Percentiles rank a stretch among this genome's conserved stretches.
Conservation (phyloP, 345 rosid genomes). For the Citrus inodora region DNA sequence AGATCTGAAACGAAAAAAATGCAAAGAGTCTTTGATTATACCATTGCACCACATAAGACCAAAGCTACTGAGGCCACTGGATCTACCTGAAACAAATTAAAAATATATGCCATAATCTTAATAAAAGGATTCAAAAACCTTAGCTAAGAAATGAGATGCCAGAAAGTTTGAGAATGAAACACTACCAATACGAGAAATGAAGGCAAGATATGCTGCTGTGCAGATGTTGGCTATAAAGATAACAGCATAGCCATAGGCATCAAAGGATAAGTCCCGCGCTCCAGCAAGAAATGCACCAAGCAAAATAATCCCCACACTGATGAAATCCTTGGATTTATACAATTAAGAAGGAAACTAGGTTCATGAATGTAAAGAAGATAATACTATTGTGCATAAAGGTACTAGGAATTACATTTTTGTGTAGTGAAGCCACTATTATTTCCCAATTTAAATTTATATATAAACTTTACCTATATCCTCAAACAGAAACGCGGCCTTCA, state of each 20-base stretch:
- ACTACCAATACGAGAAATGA: constrained; percentile 58
- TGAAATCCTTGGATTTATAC: constrained; percentile 36
- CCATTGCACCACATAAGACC: constrained; percentile 78
- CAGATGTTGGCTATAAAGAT: constrained; percentile 69
- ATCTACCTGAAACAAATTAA: constrained; percentile 38
- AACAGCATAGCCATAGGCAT: constrained; percentile 64
- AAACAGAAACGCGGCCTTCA: neutral
- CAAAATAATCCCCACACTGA: constrained; percentile 64
- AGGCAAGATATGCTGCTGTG: constrained; percentile 68
- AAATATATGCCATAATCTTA: neutral
- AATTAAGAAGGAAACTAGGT: constrained; percentile 22
- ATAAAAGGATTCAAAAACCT: neutral
- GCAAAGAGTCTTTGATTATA: constrained; percentile 15
- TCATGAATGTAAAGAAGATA: neutral
- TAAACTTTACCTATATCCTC: neutral
- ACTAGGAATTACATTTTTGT: neutral
- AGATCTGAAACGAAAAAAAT: neutral
- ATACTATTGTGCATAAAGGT: neutral
- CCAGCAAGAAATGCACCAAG: constrained; percentile 69
- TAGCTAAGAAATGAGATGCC: neutral
- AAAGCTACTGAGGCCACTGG: constrained; percentile 64
- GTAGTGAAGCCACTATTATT: neutral
- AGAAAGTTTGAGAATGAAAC: neutral
- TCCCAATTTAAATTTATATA: neutral
- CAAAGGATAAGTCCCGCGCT: constrained; percentile 70